Base-by-base conservation (phyloP, 2,329 filamentous ascomycete species). In the Paracamarosporium sp. region DNA sequence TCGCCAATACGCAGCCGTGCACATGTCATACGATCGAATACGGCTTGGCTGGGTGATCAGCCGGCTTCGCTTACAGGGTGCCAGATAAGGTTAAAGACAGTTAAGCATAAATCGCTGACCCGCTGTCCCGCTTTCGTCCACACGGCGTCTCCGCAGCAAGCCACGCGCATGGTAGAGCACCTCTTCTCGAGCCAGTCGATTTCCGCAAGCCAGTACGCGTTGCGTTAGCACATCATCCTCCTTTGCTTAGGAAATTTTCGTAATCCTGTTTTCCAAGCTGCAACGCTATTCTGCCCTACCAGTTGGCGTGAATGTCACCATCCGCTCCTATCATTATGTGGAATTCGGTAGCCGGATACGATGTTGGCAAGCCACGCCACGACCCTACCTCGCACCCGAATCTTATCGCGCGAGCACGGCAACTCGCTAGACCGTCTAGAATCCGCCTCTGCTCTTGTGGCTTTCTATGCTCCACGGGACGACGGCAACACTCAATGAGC, bases 101-200 rank as follows among this genome's bases (percentile, higher is more conserved):
- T 73, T 74, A 74, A 74, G 71, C 71, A 72, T 74, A 74, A 66
- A 72, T 66, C 66, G 60, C 62, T 64, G 61, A 62, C 63, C 67
- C 68, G 65, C 68, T 66, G 53, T 63, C 56, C 58, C 61, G 61
- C 59, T 61, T 58, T 54, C 55, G 58, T 55, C 63, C 68, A 67
- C 56, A 60, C 65, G 59, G 61, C 56, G 57, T 56, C 36, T 17
- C 60, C 60, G 54, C 59, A 58, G 57, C 63, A 63, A 55, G 55
- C 57, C 60, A 58, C 55, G 31, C 28, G 41, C 60, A 54, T 43
- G 51, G 58, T 58, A 28, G 46, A 62, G 59, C 55, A 60, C 44
- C 28, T 53, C 35, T 53, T 46, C 46, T 55, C 54, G 48, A 36
- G 56, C 48, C 30, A 46, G 17, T 27, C 24, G 22, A 38, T 35